Conservation (phyloP, 2,329 filamentous ascomycete species). For the Claviceps sp. region DNA sequence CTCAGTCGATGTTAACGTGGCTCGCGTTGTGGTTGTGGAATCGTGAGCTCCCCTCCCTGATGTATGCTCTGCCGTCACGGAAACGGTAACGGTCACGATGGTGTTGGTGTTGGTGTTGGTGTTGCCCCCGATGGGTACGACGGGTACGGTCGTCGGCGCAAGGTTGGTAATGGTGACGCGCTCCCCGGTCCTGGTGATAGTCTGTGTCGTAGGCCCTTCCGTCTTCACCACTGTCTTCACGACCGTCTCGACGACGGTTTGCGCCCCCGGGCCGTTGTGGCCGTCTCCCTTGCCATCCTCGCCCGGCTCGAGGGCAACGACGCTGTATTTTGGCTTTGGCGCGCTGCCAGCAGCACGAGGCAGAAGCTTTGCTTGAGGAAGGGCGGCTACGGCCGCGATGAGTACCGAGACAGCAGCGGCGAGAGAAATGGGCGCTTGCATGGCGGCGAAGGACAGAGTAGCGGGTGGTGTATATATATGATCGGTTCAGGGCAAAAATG, state of each 20-base stretch:
- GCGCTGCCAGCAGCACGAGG: conserved; percentile 11
- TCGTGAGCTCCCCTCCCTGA: not conserved
- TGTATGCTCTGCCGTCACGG: not conserved
- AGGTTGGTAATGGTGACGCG: conserved; percentile 10
- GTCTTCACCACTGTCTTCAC: conserved; percentile 18
- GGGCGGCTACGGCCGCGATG: conserved; percentile 13
- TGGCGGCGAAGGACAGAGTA: conserved; percentile 10
- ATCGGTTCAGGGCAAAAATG: not conserved
- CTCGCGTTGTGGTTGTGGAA: not conserved
- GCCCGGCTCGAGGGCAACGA: conserved; percentile 25
- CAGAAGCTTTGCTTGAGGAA: conserved; percentile 15
- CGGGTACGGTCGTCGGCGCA: conserved; percentile 10
- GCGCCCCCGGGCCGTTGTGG: conserved; percentile 4
- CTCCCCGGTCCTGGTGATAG: conserved; percentile 13
- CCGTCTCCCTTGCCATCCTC: conserved; percentile 10
- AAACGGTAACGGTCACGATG: not conserved
- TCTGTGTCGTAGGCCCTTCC: conserved; percentile 10
- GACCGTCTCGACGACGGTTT: conserved; percentile 16
- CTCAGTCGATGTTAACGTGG: not conserved
- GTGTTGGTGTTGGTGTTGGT: conserved; percentile 2
- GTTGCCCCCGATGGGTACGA: conserved; percentile 15
- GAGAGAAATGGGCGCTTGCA: conserved; percentile 18
- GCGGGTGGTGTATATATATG: too few relatives aligned
- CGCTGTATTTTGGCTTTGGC: conserved; percentile 22
- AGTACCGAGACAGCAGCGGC: conserved; percentile 18